A percentile compares a stretch with the other conserved stretches of the same genome.
Conservation (phyloP, 2,329 filamentous ascomycete species). For the Fusarium penzigii region DNA sequence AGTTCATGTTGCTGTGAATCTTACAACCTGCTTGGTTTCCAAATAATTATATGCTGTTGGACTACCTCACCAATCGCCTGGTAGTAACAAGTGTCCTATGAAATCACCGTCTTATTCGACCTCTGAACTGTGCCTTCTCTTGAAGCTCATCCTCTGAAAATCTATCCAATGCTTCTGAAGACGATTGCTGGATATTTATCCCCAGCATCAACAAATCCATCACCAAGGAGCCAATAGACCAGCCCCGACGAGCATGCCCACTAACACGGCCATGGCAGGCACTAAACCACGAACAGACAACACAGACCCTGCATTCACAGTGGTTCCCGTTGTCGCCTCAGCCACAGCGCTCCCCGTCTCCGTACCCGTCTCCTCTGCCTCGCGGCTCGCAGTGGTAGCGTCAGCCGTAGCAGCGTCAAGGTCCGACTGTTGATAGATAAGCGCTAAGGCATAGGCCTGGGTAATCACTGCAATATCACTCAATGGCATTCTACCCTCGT, state of each 20-base stretch:
- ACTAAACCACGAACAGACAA: neutral
- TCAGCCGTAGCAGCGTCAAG: neutral
- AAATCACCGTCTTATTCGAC: no score
- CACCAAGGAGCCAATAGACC: constrained; percentile 6
- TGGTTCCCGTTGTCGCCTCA: neutral
- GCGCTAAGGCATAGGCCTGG: constrained; percentile 7
- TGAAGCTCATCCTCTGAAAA: no score
- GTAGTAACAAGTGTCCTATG: no score
- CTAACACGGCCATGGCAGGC: neutral
- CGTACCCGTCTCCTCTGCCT: neutral
- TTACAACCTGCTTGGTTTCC: no score
- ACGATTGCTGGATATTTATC: no score
- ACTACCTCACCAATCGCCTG: no score
- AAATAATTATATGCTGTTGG: no score
- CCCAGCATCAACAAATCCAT: no score
- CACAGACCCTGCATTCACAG: constrained; percentile 1
- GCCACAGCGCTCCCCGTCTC: no score
- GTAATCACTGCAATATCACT: neutral
- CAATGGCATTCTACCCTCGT: neutral
- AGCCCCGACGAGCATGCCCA: constrained; percentile 12
- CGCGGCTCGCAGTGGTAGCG: neutral
- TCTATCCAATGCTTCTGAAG: no score
- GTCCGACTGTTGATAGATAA: constrained; percentile 20
- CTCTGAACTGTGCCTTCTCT: no score
- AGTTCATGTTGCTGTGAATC: no score